phyloP scores from a whole-genome alignment of 208 protist genomes.

The Crithidia bombi region DNA sequence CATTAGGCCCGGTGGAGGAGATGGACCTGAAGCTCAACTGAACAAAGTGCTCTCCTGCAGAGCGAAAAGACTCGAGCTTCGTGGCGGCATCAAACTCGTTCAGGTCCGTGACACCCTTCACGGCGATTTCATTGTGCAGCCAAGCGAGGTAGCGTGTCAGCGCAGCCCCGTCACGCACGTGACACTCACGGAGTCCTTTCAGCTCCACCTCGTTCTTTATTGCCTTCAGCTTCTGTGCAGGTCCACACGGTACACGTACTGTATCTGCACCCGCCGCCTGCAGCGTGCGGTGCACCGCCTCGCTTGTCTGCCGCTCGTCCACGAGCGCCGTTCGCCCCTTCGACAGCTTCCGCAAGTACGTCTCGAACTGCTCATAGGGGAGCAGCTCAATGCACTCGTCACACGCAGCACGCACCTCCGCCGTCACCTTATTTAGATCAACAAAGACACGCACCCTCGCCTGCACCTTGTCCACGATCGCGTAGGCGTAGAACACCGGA shows the following conservation, averaged over 20 bases:
- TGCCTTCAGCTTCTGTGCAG: constrained; percentile 83
- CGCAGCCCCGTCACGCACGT: constrained; percentile 93
- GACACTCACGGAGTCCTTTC: constrained; percentile 90
- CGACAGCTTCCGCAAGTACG: constrained; percentile 45
- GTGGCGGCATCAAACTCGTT: constrained; percentile 88
- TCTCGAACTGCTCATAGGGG: constrained; percentile 79
- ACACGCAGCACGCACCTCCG: constrained; percentile 24
- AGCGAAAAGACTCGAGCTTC: constrained; percentile 82
- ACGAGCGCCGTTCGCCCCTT: constrained; percentile 56
- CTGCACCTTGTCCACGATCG: constrained; percentile 52
- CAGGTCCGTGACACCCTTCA: constrained; percentile 60
- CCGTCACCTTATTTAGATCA: constrained; percentile 34
- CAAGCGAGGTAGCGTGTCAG: constrained; percentile 94
- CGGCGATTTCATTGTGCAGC: constrained; percentile 77
- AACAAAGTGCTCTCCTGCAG: constrained; percentile 80
- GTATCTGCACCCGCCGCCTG: constrained; percentile 36
- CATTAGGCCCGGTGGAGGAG: constrained; percentile 88
- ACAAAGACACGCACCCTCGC: constrained; percentile 47
- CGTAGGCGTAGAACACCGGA: constrained; percentile 92
- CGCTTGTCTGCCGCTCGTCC: constrained; percentile 75
- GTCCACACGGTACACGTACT: constrained; percentile 60
- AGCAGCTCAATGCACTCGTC: constrained; percentile 51
- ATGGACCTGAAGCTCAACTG: constrained; percentile 95
- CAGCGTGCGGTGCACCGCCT: constrained; percentile 60
- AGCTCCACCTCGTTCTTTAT: constrained; percentile 94